A percentile compares a stretch with the other conserved stretches of the same genome.
Evolutionary conservation across 257 asterid genomes (phyloP).

Genomic region (Coffea canephora): DNA sequence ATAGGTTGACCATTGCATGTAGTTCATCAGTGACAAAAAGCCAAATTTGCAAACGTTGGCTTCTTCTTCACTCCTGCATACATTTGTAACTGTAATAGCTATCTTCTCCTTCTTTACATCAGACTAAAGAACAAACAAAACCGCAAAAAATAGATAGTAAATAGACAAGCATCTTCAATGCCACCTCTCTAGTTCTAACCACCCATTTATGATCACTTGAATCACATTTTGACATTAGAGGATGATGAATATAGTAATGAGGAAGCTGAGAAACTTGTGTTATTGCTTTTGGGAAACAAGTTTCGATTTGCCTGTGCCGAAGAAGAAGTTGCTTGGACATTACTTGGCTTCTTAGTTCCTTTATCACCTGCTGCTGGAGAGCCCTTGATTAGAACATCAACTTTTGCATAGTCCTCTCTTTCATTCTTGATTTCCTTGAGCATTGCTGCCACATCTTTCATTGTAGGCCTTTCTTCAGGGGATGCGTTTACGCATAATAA

Average conservation of each 20-base stretch:
- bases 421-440: conserved; percentile 49
- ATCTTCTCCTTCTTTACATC: conserved; percentile 21
- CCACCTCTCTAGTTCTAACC: not conserved
- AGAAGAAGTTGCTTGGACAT: conserved; percentile 34
- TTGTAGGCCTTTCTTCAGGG: conserved; percentile 47
- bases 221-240: conserved; percentile 29
- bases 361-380: conserved; percentile 19
- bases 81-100: conserved; percentile 9
- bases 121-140: conserved; percentile 9
- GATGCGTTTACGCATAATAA: conserved; percentile 36
- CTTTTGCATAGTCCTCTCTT: conserved; percentile 43
- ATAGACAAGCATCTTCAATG: conserved; percentile 10
- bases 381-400: conserved; percentile 34
- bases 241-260: conserved; percentile 39
- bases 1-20: not conserved
- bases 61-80: not conserved
- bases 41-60: conserved; percentile 15
- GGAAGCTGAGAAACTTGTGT: conserved; percentile 43
- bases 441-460: conserved; percentile 63
- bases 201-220: conserved; percentile 14
- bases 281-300: conserved; percentile 29
- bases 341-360: conserved; percentile 9
- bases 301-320: conserved; percentile 24
- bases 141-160: not conserved
- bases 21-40: not conserved